Percentiles rank a stretch among this genome's conserved stretches.
Evolutionary conservation across 1,284 basidiomycete species (phyloP).

Genomic region (Rhodotorula sp.): DNA sequence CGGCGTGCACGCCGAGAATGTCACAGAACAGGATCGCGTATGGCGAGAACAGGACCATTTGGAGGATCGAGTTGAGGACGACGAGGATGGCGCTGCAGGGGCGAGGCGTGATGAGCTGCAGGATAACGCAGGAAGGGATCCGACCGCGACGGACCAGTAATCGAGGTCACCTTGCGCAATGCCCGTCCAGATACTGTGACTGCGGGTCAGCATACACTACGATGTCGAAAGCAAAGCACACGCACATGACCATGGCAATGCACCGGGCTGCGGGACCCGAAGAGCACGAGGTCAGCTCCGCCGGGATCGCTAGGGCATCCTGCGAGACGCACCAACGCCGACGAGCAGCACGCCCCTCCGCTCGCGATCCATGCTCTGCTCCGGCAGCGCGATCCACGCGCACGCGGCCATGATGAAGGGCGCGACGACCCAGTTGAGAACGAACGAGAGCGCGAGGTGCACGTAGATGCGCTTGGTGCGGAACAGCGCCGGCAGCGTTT

Average conservation of each 20-base stretch:
- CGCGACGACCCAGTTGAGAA: slow-evolving; percentile 78
- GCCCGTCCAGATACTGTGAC: slow-evolving; percentile 77
- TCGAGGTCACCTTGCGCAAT: slow-evolving; percentile 73
- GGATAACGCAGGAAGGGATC: too few relatives aligned
- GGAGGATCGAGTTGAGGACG: slow-evolving; percentile 57
- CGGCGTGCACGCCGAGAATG: slow-evolving; percentile 60
- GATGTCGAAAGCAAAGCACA: background rate
- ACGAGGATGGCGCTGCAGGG: slow-evolving; percentile 65
- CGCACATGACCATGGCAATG: slow-evolving; percentile 47
- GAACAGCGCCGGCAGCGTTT: slow-evolving; percentile 65
- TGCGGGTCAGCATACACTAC: slow-evolving; percentile 51
- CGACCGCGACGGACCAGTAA: slow-evolving; percentile 51
- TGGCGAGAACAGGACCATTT: slow-evolving; percentile 77
- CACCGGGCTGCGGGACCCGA: slow-evolving; percentile 52
- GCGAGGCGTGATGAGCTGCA: background rate
- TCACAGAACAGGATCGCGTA: slow-evolving; percentile 75
- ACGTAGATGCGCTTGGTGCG: slow-evolving; percentile 63
- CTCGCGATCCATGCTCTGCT: slow-evolving; percentile 56
- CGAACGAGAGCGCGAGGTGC: slow-evolving; percentile 69
- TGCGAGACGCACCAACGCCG: slow-evolving; percentile 51
- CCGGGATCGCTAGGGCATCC: background rate
- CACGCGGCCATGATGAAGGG: slow-evolving; percentile 66
- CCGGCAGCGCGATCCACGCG: background rate
- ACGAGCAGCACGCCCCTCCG: slow-evolving; percentile 61
- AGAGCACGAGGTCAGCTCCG: background rate